Conservation (phyloP, 2,329 filamentous ascomycete species). For the Exophiala viscosa region DNA sequence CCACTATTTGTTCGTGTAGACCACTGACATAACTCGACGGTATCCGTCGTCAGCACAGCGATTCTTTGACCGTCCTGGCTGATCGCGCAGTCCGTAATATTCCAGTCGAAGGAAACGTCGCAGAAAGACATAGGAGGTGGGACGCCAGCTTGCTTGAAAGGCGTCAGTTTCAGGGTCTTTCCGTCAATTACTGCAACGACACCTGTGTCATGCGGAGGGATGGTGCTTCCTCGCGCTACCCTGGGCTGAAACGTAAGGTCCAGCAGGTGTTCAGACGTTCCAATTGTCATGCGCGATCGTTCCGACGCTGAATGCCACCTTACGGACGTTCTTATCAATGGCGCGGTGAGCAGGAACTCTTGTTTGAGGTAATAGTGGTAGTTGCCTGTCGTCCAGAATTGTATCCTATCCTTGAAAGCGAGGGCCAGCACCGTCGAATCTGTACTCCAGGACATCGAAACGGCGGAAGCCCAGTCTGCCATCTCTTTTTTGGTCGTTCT, state of each 20-base stretch:
- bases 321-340: constrained; percentile 31
- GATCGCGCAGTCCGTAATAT: constrained; percentile 71
- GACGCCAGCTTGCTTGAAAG: constrained; percentile 76
- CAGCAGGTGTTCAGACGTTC: constrained; percentile 36
- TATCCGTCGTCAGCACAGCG: constrained; percentile 65
- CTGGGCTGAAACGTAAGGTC: constrained; percentile 17
- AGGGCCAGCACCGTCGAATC: constrained; percentile 90
- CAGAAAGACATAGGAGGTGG: constrained; percentile 90
- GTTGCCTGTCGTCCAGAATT: constrained; percentile 95
- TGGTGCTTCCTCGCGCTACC: constrained; percentile 60
- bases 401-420: constrained; percentile 68
- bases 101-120: constrained; percentile 61
- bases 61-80: constrained; percentile 62
- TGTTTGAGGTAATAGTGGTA: constrained; percentile 99
- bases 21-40: constrained; percentile 68
- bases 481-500: constrained; percentile 60
- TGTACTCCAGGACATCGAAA: constrained; percentile 78
- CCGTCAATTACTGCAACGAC: constrained; percentile 83
- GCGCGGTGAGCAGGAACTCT: constrained; percentile 54
- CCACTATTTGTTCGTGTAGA: constrained; percentile 45
- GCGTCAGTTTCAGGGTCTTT: constrained; percentile 73
- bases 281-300: constrained; percentile 63
- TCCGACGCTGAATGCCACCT: constrained; percentile 79
- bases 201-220: constrained; percentile 71
- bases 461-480: constrained; percentile 52